These are phyloP conservation scores for Annulohypoxylon nitens DNA, from an alignment of 495 filamentous ascomycete genomes.

Conservation along the genomic window DNA sequence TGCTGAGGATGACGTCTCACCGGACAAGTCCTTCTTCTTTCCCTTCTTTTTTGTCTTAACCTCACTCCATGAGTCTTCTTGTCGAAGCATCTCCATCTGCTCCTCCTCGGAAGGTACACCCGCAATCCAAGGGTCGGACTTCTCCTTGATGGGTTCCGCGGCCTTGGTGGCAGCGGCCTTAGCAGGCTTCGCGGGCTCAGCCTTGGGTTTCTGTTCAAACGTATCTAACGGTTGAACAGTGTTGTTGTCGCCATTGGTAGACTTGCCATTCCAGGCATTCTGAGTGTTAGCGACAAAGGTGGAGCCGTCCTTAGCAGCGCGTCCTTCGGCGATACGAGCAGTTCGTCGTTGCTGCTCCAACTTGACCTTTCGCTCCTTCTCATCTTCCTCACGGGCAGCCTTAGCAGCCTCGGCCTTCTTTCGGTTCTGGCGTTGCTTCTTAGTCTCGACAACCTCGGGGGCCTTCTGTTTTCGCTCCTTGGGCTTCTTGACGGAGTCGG, in stretches of 20 bases:
- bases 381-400: slow-evolving; percentile 75
- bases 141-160: slow-evolving; percentile 45
- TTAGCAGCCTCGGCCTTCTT: slow-evolving; percentile 83
- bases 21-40: slow-evolving; percentile 57
- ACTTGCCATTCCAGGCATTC: slow-evolving; percentile 71
- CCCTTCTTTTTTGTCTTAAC: slow-evolving; percentile 75
- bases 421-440: slow-evolving; percentile 91
- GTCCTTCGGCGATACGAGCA: slow-evolving; percentile 83
- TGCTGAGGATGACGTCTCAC: slow-evolving; percentile 43
- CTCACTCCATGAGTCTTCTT: slow-evolving; percentile 79
- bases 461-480: slow-evolving; percentile 73
- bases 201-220: slow-evolving; percentile 66
- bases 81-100: slow-evolving; percentile 77
- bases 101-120: slow-evolving; percentile 85
- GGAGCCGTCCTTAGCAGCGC: slow-evolving; percentile 78
- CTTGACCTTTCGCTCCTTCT: slow-evolving; percentile 76
- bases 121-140: slow-evolving; percentile 63
- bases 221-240: slow-evolving; percentile 78
- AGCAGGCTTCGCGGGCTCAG: slow-evolving; percentile 40
- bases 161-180: slow-evolving; percentile 44
- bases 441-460: slow-evolving; percentile 73
- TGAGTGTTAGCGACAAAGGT: slow-evolving; percentile 65
- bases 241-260: slow-evolving; percentile 56
- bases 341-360: slow-evolving; percentile 84
- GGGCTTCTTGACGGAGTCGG: slow-evolving; percentile 67